Conservation (phyloP, 2,329 filamentous ascomycete species). For the Aspergillus phoenicis region DNA sequence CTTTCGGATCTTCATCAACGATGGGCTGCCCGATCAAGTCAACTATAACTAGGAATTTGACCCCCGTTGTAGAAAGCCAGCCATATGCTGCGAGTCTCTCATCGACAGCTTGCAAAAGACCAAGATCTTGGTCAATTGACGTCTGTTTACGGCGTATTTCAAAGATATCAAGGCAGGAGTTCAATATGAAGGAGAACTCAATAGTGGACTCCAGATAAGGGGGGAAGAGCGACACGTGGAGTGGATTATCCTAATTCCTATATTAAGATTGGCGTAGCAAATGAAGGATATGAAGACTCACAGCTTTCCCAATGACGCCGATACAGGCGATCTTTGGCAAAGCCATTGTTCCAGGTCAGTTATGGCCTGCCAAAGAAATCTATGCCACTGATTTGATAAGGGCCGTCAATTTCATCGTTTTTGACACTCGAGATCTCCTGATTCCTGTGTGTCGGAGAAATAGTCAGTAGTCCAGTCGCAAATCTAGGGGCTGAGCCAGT, state of each 20-base stretch:
- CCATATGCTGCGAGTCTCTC: slow-evolving; percentile 92
- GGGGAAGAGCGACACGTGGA: slow-evolving; percentile 89
- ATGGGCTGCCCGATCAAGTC: slow-evolving; percentile 75
- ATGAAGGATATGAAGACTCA: slow-evolving; percentile 47
- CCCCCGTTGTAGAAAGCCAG: slow-evolving; percentile 92
- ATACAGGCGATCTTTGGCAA: slow-evolving; percentile 85
- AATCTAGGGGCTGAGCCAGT: too few relatives aligned
- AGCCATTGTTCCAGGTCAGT: slow-evolving; percentile 42
- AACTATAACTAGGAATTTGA: slow-evolving; percentile 86
- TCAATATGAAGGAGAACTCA: slow-evolving; percentile 89
- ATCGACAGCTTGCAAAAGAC: slow-evolving; percentile 88
- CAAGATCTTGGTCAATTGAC: slow-evolving; percentile 78
- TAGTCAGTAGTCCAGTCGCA: too few relatives aligned
- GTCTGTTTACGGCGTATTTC: slow-evolving; percentile 77
- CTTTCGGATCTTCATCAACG: slow-evolving; percentile 35
- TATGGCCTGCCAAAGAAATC: neutral
- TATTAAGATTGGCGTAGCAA: slow-evolving; percentile 4
- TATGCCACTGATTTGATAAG: neutral
- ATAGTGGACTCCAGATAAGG: slow-evolving; percentile 67
- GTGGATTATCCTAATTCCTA: slow-evolving; percentile 78
- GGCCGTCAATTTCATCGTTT: neutral
- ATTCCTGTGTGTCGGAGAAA: too few relatives aligned
- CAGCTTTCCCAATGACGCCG: slow-evolving; percentile 90
- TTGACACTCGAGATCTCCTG: too few relatives aligned
- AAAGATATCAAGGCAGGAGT: slow-evolving; percentile 90